Evolutionary conservation across 768 basidiomycete genomes (phyloP).

Genomic region (Kwoniella botswanensis): DNA sequence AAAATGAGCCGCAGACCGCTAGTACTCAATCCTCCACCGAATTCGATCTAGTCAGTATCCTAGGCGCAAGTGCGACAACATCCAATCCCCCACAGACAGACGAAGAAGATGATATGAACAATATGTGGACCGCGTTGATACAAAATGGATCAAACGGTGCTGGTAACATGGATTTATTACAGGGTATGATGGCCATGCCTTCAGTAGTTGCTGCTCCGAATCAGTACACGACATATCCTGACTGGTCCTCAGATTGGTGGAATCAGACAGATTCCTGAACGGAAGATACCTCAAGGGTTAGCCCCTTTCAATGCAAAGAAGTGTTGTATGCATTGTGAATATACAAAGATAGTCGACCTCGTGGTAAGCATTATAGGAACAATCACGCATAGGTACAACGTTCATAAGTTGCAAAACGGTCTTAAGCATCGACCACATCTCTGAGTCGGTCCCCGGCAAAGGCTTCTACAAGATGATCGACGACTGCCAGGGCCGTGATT

Average conservation of each 20-base stretch:
- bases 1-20: not conserved
- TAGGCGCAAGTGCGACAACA: not conserved
- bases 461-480: slow-evolving; percentile 28
- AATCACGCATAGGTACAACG: too few species aligned
- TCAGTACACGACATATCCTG: slow-evolving; percentile 9
- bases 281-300: not conserved
- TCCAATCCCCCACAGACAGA: slow-evolving; percentile 1
- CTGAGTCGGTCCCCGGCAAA: slow-evolving; percentile 10
- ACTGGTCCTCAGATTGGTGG: slow-evolving; percentile 20
- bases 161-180: slow-evolving; percentile 30
- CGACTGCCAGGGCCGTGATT: slow-evolving; percentile 22
- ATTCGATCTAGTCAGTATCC: not conserved
- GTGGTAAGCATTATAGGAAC: too few species aligned
- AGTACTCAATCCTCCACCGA: slow-evolving; percentile 3
- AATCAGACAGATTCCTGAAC: not conserved
- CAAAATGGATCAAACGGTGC: slow-evolving; percentile 11
- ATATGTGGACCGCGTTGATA: slow-evolving; percentile 6
- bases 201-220: not conserved
- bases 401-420: too few species aligned
- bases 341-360: too few species aligned
- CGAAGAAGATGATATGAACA: not conserved
- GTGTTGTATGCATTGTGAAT: too few species aligned
- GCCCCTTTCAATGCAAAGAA: too few species aligned
- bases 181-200: slow-evolving; percentile 38
- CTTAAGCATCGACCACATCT: slow-evolving; percentile 10